Conservation (phyloP, 2,329 filamentous ascomycete species). For the Ascocoryne sarcoides region DNA sequence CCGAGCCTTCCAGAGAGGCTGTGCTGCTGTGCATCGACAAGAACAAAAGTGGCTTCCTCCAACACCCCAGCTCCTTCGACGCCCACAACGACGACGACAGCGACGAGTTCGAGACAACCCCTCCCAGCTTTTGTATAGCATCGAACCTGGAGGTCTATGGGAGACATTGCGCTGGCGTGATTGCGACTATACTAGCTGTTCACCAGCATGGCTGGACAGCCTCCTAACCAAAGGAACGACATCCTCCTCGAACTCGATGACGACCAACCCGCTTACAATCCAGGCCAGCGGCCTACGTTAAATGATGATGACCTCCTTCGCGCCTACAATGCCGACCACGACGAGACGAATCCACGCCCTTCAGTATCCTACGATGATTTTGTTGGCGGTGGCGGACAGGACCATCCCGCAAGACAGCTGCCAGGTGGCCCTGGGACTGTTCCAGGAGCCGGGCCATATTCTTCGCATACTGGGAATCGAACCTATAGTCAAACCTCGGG, state of each 20-base stretch:
- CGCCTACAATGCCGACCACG: slow-evolving; percentile 55
- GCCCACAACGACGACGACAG: slow-evolving; percentile 1
- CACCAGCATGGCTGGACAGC: slow-evolving; percentile 52
- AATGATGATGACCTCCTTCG: slow-evolving; percentile 74
- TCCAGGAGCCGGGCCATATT: slow-evolving; percentile 21
- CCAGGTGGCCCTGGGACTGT: slow-evolving; percentile 27
- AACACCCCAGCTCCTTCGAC: background rate
- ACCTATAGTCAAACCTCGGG: slow-evolving; percentile 64
- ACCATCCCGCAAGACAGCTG: slow-evolving; percentile 38
- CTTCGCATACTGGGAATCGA: slow-evolving; percentile 10
- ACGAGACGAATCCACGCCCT: slow-evolving; percentile 59
- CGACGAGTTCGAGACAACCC: background rate
- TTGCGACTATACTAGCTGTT: slow-evolving; percentile 22
- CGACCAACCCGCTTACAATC: slow-evolving; percentile 61
- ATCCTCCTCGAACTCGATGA: slow-evolving; percentile 69
- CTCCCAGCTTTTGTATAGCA: too few species aligned
- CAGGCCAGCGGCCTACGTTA: slow-evolving; percentile 67
- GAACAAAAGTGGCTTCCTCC: background rate
- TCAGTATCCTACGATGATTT: slow-evolving; percentile 95
- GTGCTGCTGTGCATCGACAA: slow-evolving; percentile 9
- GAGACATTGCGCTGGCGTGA: slow-evolving; percentile 15
- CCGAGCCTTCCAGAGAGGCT: slow-evolving; percentile 14
- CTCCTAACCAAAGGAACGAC: slow-evolving; percentile 37
- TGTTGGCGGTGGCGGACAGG: slow-evolving; percentile 52
- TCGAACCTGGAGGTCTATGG: background rate